phyloP scores from a whole-genome alignment of 106 monocot genomes.

The Vanilla planifolia region DNA sequence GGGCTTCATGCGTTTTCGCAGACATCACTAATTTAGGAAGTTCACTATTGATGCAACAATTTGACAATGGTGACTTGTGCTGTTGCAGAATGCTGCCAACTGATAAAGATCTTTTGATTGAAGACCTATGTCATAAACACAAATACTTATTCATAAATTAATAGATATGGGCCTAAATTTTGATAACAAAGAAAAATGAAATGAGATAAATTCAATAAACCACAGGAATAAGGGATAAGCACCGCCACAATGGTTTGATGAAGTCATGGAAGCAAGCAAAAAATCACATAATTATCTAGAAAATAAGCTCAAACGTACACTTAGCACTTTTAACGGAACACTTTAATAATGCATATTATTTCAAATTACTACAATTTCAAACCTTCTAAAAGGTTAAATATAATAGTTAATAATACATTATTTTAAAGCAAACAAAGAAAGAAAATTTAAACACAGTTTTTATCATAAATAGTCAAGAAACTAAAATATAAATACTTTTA shows the following conservation, averaged over 20 bases:
- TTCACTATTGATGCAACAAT: conserved; percentile 14
- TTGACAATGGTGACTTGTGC: conserved; percentile 21
- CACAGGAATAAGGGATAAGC: background rate
- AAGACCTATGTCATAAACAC: conserved; percentile 46
- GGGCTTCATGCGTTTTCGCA: conserved; percentile 15
- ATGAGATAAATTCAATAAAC: background rate
- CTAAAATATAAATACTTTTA: no score
- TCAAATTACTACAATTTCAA: no score
- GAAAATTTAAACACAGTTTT: no score
- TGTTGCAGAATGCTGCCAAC: conserved; percentile 61
- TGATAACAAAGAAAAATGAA: background rate
- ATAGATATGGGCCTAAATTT: background rate
- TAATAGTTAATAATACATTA: no score
- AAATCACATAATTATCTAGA: background rate
- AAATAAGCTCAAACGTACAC: no score
- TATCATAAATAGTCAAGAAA: no score
- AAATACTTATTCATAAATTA: conserved; percentile 1
- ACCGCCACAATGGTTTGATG: no score
- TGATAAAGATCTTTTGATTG: conserved; percentile 76
- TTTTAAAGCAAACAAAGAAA: no score
- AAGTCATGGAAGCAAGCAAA: background rate
- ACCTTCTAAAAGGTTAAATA: no score
- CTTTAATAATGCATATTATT: no score
- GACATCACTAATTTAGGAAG: conserved; percentile 18
- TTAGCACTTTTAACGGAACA: no score